These are phyloP conservation scores for Diaporthe sp. DNA, from an alignment of 2,329 filamentous ascomycete genomes.

Conservation along the genomic window DNA sequence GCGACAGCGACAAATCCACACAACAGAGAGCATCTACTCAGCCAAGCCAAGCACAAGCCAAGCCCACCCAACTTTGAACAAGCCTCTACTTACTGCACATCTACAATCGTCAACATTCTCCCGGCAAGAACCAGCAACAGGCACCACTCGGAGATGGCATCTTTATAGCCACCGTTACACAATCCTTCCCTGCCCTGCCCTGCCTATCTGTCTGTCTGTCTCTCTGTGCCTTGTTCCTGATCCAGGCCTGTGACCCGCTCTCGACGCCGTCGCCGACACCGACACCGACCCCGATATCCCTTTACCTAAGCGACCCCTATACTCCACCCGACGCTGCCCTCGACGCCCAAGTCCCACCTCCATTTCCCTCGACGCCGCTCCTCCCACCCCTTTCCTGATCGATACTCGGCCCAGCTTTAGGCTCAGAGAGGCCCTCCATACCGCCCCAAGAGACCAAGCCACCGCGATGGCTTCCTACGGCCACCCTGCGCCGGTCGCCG, in stretches of 20 bases:
- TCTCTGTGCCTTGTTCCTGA: conserved; percentile 18
- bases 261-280: conserved; percentile 35
- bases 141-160: conserved; percentile 32
- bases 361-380: conserved; percentile 31
- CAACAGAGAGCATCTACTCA: not conserved
- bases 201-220: no score
- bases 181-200: conserved; percentile 3
- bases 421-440: conserved; percentile 32
- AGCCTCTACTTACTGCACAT: not conserved
- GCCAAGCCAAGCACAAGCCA: conserved; percentile 22
- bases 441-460: conserved; percentile 31
- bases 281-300: conserved; percentile 19
- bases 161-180: conserved; percentile 28
- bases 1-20: not conserved
- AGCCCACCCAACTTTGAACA: conserved; percentile 5
- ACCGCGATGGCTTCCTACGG: conserved; percentile 56
- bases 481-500: conserved; percentile 50
- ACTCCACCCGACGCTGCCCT: conserved; percentile 35
- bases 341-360: conserved; percentile 28
- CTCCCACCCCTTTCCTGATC: conserved; percentile 23
- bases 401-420: conserved; percentile 33
- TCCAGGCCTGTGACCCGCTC: conserved; percentile 30
- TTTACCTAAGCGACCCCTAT: conserved; percentile 41
- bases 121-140: conserved; percentile 23
- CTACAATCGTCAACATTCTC: not conserved